Conservation (phyloP, 148 eudicot species). For the Vaccinium corymbosum region DNA sequence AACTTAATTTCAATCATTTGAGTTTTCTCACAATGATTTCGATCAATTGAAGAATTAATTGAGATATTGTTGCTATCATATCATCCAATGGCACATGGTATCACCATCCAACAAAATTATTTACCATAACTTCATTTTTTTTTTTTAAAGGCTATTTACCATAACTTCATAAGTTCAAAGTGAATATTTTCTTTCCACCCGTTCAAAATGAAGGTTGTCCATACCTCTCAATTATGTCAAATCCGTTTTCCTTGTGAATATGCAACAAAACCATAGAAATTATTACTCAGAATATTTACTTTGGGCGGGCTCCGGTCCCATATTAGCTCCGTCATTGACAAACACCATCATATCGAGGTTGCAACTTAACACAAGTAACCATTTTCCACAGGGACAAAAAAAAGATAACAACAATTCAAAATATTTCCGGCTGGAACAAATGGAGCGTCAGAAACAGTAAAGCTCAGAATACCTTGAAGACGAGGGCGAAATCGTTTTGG, state of each 20-base stretch:
- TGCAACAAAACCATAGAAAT: background rate
- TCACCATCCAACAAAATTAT: background rate
- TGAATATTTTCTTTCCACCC: background rate
- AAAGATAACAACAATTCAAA: background rate
- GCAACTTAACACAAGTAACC: background rate
- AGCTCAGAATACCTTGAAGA: slow-evolving; percentile 37
- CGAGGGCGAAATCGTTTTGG: slow-evolving; percentile 64
- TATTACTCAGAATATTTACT: background rate
- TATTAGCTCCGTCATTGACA: background rate
- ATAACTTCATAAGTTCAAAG: background rate
- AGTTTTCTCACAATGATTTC: background rate
- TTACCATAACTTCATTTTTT: background rate
- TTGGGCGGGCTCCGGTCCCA: background rate
- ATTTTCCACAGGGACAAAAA: background rate
- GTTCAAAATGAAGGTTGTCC: background rate
- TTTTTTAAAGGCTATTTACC: too few relatives aligned
- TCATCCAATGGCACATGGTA: background rate
- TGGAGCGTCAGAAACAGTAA: background rate
- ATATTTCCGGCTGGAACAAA: background rate
- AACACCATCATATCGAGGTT: background rate
- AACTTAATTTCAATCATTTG: background rate
- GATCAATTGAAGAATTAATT: background rate
- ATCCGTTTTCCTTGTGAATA: too few relatives aligned
- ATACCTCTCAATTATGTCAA: background rate
- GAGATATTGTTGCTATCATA: background rate